Evolutionary conservation across 2,329 filamentous ascomycete species (phyloP).

Genomic region (Talaromyces funiculosus): DNA sequence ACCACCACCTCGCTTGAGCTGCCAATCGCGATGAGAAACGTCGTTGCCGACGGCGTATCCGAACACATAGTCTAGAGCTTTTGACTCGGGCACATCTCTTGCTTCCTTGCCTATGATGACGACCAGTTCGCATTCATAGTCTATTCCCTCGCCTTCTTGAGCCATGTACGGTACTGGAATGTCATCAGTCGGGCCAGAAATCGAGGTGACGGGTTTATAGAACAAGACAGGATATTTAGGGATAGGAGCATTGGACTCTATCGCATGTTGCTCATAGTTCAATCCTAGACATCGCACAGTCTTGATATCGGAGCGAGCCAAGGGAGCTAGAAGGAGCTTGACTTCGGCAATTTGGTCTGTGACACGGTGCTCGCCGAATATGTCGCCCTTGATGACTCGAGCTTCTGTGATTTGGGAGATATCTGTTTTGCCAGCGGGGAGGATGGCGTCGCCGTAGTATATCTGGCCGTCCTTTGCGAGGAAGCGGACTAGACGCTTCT

Average conservation of each 20-base stretch:
- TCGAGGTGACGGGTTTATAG: constrained; percentile 63
- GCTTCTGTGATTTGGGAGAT: constrained; percentile 58
- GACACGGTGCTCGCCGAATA: constrained; percentile 60
- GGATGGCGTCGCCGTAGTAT: constrained; percentile 70
- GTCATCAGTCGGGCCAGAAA: constrained; percentile 59
- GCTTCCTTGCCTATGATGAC: constrained; percentile 65
- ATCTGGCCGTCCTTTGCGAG: constrained; percentile 63
- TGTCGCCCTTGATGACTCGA: constrained; percentile 57
- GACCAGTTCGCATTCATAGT: constrained; percentile 78
- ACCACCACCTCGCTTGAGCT: constrained; percentile 60
- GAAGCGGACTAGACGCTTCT: constrained; percentile 66
- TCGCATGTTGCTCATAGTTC: constrained; percentile 67
- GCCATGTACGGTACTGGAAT: constrained; percentile 62
- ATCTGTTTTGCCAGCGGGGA: constrained; percentile 56
- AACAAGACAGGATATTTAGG: constrained; percentile 69
- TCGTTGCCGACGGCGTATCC: constrained; percentile 74
- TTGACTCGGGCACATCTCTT: constrained; percentile 57
- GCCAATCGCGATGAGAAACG: constrained; percentile 74
- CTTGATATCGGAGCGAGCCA: constrained; percentile 57
- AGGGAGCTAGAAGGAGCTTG: constrained; percentile 54
- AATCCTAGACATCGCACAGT: constrained; percentile 66
- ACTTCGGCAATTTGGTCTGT: constrained; percentile 56
- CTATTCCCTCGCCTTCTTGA: constrained; percentile 60
- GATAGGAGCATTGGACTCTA: constrained; percentile 62
- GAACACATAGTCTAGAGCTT: constrained; percentile 66